Percentiles rank a stretch among this genome's conserved stretches.
These are phyloP conservation scores for Penicillium robsamsonii DNA, from an alignment of 495 filamentous ascomycete genomes.

Conservation along the genomic window DNA sequence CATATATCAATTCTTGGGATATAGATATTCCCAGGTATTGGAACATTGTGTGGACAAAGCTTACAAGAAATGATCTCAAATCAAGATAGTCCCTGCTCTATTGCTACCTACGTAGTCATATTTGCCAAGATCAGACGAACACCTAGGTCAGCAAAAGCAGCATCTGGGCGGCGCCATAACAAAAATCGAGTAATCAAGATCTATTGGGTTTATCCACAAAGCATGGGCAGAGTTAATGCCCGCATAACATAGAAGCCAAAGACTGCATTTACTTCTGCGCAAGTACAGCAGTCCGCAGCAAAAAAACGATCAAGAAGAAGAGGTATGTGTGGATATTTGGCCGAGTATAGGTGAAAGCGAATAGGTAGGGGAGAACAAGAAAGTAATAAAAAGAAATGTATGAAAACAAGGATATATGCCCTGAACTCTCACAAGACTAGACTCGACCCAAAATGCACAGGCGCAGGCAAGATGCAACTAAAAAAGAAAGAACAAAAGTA, in stretches of 20 bases:
- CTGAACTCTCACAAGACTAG: conserved; percentile 24
- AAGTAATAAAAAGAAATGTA: conserved; percentile 19
- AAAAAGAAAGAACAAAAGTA: conserved; percentile 15
- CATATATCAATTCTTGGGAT: not conserved
- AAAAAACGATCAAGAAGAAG: not conserved
- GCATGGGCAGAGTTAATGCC: conserved; percentile 14
- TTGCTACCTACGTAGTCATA: not conserved
- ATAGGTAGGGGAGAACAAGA: conserved; percentile 9
- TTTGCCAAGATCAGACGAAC: not conserved
- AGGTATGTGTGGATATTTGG: conserved; percentile 22
- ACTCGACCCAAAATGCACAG: conserved; percentile 27
- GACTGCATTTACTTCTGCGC: not conserved
- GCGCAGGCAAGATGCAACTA: conserved; percentile 29
- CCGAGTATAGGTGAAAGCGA: conserved; percentile 14
- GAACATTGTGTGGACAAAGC: not conserved
- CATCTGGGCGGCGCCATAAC: not conserved
- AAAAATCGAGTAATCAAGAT: conserved; percentile 11
- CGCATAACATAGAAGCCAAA: conserved; percentile 7
- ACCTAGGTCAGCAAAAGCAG: not conserved
- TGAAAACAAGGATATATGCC: conserved; percentile 26
- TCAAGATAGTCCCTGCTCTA: not conserved
- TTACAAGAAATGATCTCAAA: not conserved
- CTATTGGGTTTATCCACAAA: conserved; percentile 23
- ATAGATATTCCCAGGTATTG: not conserved
- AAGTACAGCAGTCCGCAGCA: not conserved